Conservation (phyloP, 495 filamentous ascomycete species). For the Podospora australis region DNA sequence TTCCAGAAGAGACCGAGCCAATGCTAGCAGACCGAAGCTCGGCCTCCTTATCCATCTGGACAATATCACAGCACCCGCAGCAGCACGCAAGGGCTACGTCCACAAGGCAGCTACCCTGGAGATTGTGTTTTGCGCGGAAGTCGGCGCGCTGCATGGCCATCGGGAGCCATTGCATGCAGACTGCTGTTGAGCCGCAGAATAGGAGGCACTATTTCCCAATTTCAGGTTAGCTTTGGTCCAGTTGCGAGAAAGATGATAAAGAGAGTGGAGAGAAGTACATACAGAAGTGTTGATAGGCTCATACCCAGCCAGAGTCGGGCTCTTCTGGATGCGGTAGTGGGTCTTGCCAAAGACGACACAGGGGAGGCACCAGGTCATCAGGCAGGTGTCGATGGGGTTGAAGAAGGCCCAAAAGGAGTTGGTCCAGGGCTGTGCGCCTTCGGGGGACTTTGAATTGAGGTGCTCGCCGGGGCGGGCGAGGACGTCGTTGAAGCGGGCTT, state of each 20-base stretch:
- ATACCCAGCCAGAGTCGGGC: conserved; percentile 34
- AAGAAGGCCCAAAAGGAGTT: conserved; percentile 32
- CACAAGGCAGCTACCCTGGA: conserved; percentile 32
- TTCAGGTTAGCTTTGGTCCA: not conserved
- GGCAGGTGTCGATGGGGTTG: conserved; percentile 31
- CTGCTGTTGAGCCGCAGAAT: conserved; percentile 26
- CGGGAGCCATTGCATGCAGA: conserved; percentile 32
- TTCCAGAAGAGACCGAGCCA: not conserved
- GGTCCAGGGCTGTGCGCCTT: conserved; percentile 23
- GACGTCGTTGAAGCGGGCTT: conserved; percentile 25
- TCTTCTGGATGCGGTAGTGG: conserved; percentile 36
- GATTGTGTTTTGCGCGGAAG: conserved; percentile 35
- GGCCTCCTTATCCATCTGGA: conserved; percentile 36
- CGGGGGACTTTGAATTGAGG: conserved; percentile 28
- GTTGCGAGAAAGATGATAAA: not conserved
- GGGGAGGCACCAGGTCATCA: conserved; percentile 35
- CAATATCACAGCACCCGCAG: conserved; percentile 36
- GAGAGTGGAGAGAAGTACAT: conserved; percentile 3
- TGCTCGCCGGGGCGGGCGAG: conserved; percentile 23
- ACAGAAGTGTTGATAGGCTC: conserved; percentile 39
- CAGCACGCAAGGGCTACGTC: conserved; percentile 36
- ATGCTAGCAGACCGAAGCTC: not conserved
- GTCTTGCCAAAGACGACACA: conserved; percentile 45
- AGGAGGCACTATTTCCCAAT: conserved; percentile 26
- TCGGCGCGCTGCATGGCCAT: conserved; percentile 37